These are phyloP conservation scores for Plasmopara muralis DNA, from an alignment of 352 stramenopile genomes.

Conservation along the genomic window DNA sequence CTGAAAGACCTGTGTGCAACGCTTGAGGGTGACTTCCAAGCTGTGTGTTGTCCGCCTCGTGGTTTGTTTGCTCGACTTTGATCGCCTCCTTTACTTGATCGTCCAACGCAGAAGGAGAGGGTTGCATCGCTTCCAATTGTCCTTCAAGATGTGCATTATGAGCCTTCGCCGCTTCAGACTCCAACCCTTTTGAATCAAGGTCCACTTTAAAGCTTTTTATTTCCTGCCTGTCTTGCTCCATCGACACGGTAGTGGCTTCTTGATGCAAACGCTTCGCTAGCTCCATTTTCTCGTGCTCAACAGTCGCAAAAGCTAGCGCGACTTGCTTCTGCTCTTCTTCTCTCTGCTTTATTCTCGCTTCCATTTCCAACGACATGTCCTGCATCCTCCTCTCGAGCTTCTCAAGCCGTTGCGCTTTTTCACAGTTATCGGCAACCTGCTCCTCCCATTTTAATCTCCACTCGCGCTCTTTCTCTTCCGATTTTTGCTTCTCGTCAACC, in stretches of 20 bases:
- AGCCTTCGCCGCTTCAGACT: conserved; percentile 8
- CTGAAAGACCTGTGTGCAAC: conserved; percentile 2
- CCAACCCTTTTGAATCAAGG: conserved; percentile 1
- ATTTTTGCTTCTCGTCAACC: conserved; percentile 9
- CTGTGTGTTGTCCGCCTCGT: conserved; percentile 3
- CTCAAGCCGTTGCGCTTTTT: conserved; percentile 5
- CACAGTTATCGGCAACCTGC: conserved; percentile 9
- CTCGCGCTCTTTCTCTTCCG: conserved; percentile 21
- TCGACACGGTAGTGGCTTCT: conserved; percentile 5
- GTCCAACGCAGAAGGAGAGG: conserved; percentile 4
- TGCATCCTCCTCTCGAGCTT: conserved; percentile 20
- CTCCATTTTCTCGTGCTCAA: conserved; percentile 17
- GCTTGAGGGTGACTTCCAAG: conserved; percentile 13
- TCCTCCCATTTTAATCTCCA: conserved; percentile 26
- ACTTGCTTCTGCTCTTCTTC: conserved; percentile 12
- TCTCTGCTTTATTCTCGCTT: conserved; percentile 11
- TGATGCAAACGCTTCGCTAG: conserved; percentile 10
- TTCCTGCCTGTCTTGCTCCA: conserved; percentile 5
- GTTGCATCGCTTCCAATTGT: conserved; percentile 11
- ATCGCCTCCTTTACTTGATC: conserved; percentile 9
- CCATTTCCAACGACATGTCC: conserved; percentile 17
- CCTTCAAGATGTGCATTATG: conserved; percentile 14
- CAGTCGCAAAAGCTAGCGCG: conserved; percentile 4
- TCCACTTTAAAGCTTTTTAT: conserved; percentile 7
- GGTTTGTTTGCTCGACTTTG: not conserved